Base-by-base conservation (phyloP, 2,329 filamentous ascomycete genomes). In the Rutstroemia sp. region DNA sequence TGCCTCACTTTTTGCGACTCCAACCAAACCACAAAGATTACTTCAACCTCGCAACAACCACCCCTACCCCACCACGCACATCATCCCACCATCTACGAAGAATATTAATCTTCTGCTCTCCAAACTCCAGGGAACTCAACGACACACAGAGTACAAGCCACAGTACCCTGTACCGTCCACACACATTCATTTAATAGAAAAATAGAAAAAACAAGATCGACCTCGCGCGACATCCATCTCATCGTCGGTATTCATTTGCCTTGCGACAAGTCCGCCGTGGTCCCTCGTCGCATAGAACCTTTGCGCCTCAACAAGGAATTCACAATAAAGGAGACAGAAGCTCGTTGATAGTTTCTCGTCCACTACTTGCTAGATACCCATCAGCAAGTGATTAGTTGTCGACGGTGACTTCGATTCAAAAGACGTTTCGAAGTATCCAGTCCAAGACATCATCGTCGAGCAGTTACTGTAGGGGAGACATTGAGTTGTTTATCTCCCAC, bases 401-500 rank as follows among this genome's bases (percentile, higher is more conserved):
- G 17, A 14, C n/a, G 37, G 14, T 12, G 16, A 21, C 34, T 39
- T 47, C 23, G 19, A 14, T 34, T 41, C n/a, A 48, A 44, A 34
- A 51, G 37, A 45, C 12, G 47, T 34, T 55, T 17, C 37, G 34
- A 19, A 44, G 53, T 55, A 37, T 14, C 45, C 25, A 38, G n/a
- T 51, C 39, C 37, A 55, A 37, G 46, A 41, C 34, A 62, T n/a
- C n/a, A n/a, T 58, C 51, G 65, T 66, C 65, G 67, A 65, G 72
- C 74, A 76, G 73, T 73, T 70, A 72, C 73, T 76, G 78, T 78
- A 77, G 89, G 90, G 88, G 91, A 95, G 87, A 91, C 91, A 95
- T 96, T 96, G 75, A 86, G 73, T 96, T 95, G 91, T 95, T 90
- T 78, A 88, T 95, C 91, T 95, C 90, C 88, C 82, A 75, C 81